Evolutionary conservation across 257 asterid species (phyloP).

Genomic region (Handroanthus guayacan): DNA sequence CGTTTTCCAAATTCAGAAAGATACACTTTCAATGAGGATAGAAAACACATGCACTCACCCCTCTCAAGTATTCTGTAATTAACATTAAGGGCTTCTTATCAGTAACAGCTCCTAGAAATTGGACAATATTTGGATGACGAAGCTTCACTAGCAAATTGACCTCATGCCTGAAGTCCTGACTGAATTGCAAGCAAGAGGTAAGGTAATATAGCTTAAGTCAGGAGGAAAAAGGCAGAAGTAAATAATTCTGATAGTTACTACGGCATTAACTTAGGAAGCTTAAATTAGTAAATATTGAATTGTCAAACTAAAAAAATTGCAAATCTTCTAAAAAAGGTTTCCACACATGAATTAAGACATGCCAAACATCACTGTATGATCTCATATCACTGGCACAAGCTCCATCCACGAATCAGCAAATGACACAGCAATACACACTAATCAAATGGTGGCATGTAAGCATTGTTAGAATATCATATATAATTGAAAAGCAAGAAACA

Average conservation of each 20-base stretch:
- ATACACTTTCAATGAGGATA: constrained; percentile 21
- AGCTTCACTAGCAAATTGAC: constrained; percentile 97
- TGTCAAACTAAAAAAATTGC: too few relatives aligned
- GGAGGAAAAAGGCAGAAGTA: constrained; percentile 23
- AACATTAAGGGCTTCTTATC: constrained; percentile 94
- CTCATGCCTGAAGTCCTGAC: constrained; percentile 99
- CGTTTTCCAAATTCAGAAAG: constrained; percentile 1
- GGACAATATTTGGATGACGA: constrained; percentile 98
- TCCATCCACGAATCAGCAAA: constrained; percentile 14
- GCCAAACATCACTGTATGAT: neutral
- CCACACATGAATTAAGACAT: neutral
- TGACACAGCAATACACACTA: constrained; percentile 6
- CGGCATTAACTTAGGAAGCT: neutral
- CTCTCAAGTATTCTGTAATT: constrained; percentile 92
- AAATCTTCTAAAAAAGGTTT: neutral
- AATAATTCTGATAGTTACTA: constrained; percentile 7
- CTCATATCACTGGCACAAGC: constrained; percentile 12
- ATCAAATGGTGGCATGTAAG: constrained; percentile 6
- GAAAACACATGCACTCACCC: constrained; percentile 61
- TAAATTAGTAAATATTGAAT: neutral
- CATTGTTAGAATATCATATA: constrained; percentile 5
- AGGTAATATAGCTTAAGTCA: constrained; percentile 3
- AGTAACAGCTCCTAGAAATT: constrained; percentile 97
- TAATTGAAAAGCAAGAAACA: constrained; percentile 36
- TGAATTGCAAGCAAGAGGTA: constrained; percentile 45